phyloP scores from a whole-genome alignment of 768 basidiomycete genomes.

The Lepiota subincarnata region DNA sequence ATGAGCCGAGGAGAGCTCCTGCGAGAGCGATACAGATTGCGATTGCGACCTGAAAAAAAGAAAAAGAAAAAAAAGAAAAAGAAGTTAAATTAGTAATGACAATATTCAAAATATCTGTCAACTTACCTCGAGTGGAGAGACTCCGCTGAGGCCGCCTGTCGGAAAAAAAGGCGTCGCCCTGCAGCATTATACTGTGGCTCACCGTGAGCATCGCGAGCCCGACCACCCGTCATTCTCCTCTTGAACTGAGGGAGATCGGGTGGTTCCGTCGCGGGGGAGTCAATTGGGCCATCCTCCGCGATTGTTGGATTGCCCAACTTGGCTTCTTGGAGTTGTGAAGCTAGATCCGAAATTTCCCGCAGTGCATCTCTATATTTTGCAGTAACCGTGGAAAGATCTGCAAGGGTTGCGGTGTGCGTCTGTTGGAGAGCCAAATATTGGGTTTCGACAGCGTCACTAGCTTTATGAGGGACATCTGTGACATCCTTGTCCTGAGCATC shows the following conservation, averaged over 20 bases:
- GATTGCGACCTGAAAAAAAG: slow-evolving; percentile 69
- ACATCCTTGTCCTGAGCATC: slow-evolving; percentile 11
- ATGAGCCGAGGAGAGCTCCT: slow-evolving; percentile 89
- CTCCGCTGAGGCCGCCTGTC: slow-evolving; percentile 82
- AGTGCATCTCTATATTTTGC: slow-evolving; percentile 86
- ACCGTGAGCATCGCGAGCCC: slow-evolving; percentile 41
- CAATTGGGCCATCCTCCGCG: slow-evolving; percentile 27
- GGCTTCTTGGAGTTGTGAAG: slow-evolving; percentile 84
- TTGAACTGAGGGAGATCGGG: slow-evolving; percentile 37
- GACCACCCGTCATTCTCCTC: slow-evolving; percentile 49
- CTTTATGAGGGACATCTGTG: slow-evolving; percentile 15
- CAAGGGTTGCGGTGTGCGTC: slow-evolving; percentile 74
- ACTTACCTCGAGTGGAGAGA: slow-evolving; percentile 81
- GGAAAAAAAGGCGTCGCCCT: slow-evolving; percentile 77
- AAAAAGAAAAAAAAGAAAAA: slow-evolving; percentile 4
- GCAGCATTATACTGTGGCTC: slow-evolving; percentile 47
- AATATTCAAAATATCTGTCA: slow-evolving; percentile 1
- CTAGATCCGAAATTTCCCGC: slow-evolving; percentile 88
- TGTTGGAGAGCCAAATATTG: slow-evolving; percentile 77
- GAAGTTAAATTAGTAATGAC: slow-evolving; percentile 13
- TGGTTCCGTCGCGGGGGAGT: slow-evolving; percentile 42
- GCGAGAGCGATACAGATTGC: slow-evolving; percentile 93
- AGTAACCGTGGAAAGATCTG: slow-evolving; percentile 74
- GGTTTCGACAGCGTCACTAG: slow-evolving; percentile 42
- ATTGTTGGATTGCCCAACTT: slow-evolving; percentile 55